Base-by-base conservation (phyloP, 1,139 yeast species). In the Geotrichum histeridarum region DNA sequence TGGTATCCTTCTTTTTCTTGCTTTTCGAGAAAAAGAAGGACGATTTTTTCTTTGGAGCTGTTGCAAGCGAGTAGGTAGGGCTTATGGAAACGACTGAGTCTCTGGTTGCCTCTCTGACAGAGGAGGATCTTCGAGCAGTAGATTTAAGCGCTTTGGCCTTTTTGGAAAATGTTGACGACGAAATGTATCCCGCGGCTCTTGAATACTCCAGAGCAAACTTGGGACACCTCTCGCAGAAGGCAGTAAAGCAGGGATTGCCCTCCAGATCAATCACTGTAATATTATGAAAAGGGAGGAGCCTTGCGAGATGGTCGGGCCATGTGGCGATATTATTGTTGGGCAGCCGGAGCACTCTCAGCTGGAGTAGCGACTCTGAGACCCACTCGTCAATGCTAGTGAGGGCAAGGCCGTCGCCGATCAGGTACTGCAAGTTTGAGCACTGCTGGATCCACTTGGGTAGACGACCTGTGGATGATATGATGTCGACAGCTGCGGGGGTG, bases 231-330 rank as follows among this genome's bases (percentile, higher is more conserved):
- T 45, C 55, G 12, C 57, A 54, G 35, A 54, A 49, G 14, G 31
- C 15, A 8, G 30, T 22, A 30, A 54, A 54, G 17, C 70, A 67
- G 1, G 71, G 71, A 54, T 67, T 67, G 8, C 70, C 70, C n/a
- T 65, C 68, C 41, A 67, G 55, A 30, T 60, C 64, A n/a, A 67
- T 48, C 3, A 66, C 63, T 33, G 61, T 54, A 11, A 67, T 58
- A 31, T 61, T 58, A n/a, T 60, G 61, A 39, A 57, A 57, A 4
- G 62, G 60, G 4, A 62, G 52, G 32, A 67, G 54, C 12, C 60
- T 44, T 4, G 61, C 61, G 31, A 67, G 57, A 45, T 66, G 70
- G 51, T 64, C 63, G 2, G 71, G 71, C 71, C 71, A 67, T 8
- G 67, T 64, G 4, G 64, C 55, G 38, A 67, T 67, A 30, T 60